Evolutionary conservation across 805 yeast species (phyloP).

Genomic region (Candida ascalaphidarum): DNA sequence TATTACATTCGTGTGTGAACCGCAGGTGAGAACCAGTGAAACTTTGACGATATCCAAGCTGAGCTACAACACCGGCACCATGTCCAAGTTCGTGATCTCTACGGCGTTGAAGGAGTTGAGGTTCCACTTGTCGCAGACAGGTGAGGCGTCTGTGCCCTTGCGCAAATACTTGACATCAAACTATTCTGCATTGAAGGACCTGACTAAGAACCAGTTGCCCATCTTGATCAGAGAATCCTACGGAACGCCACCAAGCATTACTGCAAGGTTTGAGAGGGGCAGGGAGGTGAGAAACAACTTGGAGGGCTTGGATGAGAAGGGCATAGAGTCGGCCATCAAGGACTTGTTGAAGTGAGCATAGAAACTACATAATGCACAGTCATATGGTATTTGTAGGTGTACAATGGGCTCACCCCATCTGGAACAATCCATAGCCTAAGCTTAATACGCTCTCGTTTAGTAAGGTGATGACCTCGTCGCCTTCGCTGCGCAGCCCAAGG

Average conservation of each 20-base stretch:
- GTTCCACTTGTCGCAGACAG: conserved; percentile 74
- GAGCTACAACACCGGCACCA: conserved; percentile 4
- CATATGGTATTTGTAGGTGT: too few species aligned
- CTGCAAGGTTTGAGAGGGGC: conserved; percentile 62
- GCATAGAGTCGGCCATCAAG: conserved; percentile 32
- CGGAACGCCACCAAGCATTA: conserved; percentile 66
- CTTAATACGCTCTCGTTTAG: conserved; percentile 37
- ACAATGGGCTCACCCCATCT: conserved; percentile 22
- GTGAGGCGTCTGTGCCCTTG: conserved; percentile 59
- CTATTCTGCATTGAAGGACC: conserved; percentile 55
- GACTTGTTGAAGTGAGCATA: conserved; percentile 30
- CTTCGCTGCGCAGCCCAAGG: conserved; percentile 42
- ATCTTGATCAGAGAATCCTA: conserved; percentile 71
- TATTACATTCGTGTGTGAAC: too few species aligned
- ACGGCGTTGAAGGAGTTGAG: conserved; percentile 67
- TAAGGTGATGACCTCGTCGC: conserved; percentile 29
- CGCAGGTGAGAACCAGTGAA: conserved; percentile 12
- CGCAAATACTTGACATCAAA: conserved; percentile 55
- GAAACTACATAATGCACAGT: too few species aligned
- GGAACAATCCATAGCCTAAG: conserved; percentile 67
- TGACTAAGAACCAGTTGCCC: conserved; percentile 55
- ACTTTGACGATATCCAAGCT: conserved; percentile 1
- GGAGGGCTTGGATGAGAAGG: conserved; percentile 39
- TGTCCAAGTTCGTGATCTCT: conserved; percentile 40
- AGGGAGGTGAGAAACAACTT: conserved; percentile 40